Percentiles rank a stretch among this genome's conserved stretches.
phyloP scores from a whole-genome alignment of 2,329 filamentous ascomycete species.

The Blumeria hordei region DNA sequence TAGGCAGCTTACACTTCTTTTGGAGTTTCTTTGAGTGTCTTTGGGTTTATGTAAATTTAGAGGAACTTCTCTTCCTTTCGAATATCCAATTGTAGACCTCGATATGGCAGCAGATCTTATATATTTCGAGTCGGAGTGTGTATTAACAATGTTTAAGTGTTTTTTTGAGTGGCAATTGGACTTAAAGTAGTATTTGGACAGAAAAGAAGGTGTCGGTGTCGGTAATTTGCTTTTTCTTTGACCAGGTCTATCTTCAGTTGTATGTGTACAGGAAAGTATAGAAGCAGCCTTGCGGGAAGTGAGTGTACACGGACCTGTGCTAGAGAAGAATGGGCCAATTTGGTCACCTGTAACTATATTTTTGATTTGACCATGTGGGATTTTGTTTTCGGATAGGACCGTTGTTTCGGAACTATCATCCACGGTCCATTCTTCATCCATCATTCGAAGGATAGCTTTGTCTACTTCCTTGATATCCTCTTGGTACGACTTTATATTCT shows the following conservation, averaged over 20 bases:
- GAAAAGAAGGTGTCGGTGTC: too few relatives aligned
- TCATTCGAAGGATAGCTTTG: slow-evolving; percentile 39
- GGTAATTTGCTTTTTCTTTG: too few relatives aligned
- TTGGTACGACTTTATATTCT: slow-evolving; percentile 25
- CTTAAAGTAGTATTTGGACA: too few relatives aligned
- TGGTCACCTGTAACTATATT: too few relatives aligned
- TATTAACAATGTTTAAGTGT: too few relatives aligned
- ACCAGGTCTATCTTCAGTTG: slow-evolving; percentile 2
- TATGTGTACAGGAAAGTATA: slow-evolving; percentile 22
- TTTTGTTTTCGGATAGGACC: background rate
- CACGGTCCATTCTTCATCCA: slow-evolving; percentile 37
- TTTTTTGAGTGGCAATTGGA: too few relatives aligned
- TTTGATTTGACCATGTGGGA: too few relatives aligned
- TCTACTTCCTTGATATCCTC: slow-evolving; percentile 29
- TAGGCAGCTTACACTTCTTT: slow-evolving; percentile 14
- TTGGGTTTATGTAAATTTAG: slow-evolving; percentile 13
- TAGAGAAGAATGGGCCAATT: slow-evolving; percentile 7
- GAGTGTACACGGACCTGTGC: slow-evolving; percentile 23
- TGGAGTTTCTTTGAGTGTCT: slow-evolving; percentile 7
- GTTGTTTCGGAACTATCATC: slow-evolving; percentile 27
- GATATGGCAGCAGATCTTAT: slow-evolving; percentile 42
- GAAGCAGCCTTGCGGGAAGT: slow-evolving; percentile 30
- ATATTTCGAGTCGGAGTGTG: slow-evolving; percentile 8
- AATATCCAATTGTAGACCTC: slow-evolving; percentile 65
- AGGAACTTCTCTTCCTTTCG: slow-evolving; percentile 39